Base-by-base conservation (phyloP, 441 rosid genomes). In the Pelargonium cotyledonis region DNA sequence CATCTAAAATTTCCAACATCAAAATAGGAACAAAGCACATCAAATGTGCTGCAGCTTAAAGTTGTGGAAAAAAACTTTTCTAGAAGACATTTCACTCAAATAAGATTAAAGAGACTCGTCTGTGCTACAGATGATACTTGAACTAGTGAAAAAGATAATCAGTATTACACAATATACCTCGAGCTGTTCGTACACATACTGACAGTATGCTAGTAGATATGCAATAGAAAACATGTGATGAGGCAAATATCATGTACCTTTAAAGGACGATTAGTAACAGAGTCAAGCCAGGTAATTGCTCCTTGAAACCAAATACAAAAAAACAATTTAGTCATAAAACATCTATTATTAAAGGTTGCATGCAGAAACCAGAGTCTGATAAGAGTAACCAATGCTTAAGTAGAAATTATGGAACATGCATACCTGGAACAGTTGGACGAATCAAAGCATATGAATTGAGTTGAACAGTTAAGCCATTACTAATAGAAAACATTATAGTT, bases 261-360 rank as follows among this genome's bases (percentile, higher is more conserved):
- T 72, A 95, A 75, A 29, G 92, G 96, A 77, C 82, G 88, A 79
- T 95, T 95, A 43, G 91, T 87, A 63, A 91, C 88, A 67, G 99
- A 91, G 85, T 95, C 96, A 69, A 95, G 92, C 99, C 99, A 95
- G 15, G 89, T 88, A 73, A 85, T 84, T 71, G 85, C 71, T 67
- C 95, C 92, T 89, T 73, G 14, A 31, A 72, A 71, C 55, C 63
- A 77, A 70, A 67, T 49, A 68, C 65, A 72, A 12, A 41, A 0
- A 73, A 62, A 60, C 53, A 38, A 67, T 35, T 46, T 29, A 61
- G 14, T 53, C 51, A 55, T 46, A 57, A 76, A 41, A 18, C 65
- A 74, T 31, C n/a, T n/a, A n/a, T 11, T 5, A 63, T 47, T 38
- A 10, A 38, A 65, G 47, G 70, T 38, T 35, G 65, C 55, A 67